Conservation (phyloP, 2,329 filamentous ascomycete species). For the Canariomyces notabilis region DNA sequence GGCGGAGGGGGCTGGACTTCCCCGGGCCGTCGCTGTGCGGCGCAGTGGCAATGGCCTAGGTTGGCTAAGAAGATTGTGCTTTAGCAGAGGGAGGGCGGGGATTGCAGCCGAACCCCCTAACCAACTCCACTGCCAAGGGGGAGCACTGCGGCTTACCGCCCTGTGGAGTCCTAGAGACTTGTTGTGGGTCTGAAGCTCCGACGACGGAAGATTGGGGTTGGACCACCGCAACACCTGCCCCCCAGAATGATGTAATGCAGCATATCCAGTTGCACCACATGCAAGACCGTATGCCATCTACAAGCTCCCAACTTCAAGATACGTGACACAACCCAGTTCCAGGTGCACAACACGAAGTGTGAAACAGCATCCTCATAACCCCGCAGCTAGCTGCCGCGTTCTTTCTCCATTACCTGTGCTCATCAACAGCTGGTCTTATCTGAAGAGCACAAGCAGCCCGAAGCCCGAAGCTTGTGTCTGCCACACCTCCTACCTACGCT, state of each 20-base stretch:
- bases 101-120: no score
- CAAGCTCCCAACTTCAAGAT: not conserved
- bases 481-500: constrained; percentile 12
- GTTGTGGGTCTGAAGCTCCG: no score
- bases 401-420: not conserved
- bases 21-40: no score
- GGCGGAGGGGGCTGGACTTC: not conserved
- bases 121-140: no score
- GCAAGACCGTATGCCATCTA: constrained; percentile 6
- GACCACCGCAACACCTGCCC: not conserved
- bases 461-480: not conserved
- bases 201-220: constrained; percentile 12
- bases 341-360: constrained; percentile 21
- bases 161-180: no score
- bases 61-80: no score
- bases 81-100: no score
- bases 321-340: not conserved
- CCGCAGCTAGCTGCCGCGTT: constrained; percentile 2
- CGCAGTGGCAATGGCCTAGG: no score
- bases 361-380: constrained; percentile 5
- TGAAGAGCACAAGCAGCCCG: no score
- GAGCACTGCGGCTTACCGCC: no score
- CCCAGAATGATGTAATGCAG: constrained; percentile 25
- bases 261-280: constrained; percentile 10
- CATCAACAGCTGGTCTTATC: no score